Evolutionary conservation across 352 stramenopile species (phyloP).

Genomic region (Phytophthora pisi): DNA sequence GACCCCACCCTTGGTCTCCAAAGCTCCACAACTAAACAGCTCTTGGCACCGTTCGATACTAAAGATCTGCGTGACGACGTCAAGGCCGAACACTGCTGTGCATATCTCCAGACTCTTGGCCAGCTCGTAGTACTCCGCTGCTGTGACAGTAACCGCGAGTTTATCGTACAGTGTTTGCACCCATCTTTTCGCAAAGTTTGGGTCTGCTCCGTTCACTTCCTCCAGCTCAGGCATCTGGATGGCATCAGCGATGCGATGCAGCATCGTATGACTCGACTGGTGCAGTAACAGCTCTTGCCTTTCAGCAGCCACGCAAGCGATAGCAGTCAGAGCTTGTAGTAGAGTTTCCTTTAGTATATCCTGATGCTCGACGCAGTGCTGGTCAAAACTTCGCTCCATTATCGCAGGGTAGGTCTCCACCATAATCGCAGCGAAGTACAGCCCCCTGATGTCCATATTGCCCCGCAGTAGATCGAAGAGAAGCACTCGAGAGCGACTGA

Average conservation of each 20-base stretch:
- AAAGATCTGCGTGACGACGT: constrained; percentile 21
- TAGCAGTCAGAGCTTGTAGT: not conserved
- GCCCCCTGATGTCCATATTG: constrained; percentile 46
- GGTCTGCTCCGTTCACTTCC: constrained; percentile 13
- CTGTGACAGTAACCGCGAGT: not conserved
- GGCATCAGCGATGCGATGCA: constrained; percentile 38
- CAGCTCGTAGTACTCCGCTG: not conserved
- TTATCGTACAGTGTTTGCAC: constrained; percentile 7
- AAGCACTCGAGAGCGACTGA: constrained; percentile 40
- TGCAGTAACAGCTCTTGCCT: constrained; percentile 41
- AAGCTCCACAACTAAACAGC: constrained; percentile 14
- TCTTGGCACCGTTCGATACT: constrained; percentile 27
- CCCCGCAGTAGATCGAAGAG: constrained; percentile 49
- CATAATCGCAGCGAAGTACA: constrained; percentile 42
- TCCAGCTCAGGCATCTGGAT: constrained; percentile 42
- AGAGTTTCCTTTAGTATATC: not conserved
- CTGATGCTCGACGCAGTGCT: not conserved
- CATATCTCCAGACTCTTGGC: constrained; percentile 4
- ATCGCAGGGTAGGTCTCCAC: not conserved
- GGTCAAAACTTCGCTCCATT: not conserved
- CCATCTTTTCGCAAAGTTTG: constrained; percentile 4
- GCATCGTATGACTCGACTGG: constrained; percentile 40
- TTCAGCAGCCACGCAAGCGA: constrained; percentile 18
- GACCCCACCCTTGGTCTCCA: constrained; percentile 13
- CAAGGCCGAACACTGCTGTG: constrained; percentile 19